A percentile compares a stretch with the other conserved stretches of the same genome.
Evolutionary conservation across 108 stramenopile genomes (phyloP).

Genomic region (Bacterosira constricta): DNA sequence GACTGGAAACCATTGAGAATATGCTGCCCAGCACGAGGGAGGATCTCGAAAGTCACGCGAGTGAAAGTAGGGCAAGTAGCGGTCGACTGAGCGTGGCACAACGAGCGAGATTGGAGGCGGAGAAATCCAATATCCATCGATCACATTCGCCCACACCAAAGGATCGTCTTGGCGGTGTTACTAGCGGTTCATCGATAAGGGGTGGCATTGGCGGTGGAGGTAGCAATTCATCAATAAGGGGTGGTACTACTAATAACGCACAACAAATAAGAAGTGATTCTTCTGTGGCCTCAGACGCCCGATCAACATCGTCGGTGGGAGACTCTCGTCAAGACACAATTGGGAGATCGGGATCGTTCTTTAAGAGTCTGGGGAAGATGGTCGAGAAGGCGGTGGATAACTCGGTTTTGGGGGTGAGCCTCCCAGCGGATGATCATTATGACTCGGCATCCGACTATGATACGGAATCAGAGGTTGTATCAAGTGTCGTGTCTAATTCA

Average conservation of each 20-base stretch:
- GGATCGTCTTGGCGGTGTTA: not conserved
- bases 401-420: conserved; percentile 40
- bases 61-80: conserved; percentile 17
- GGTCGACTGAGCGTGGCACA: conserved; percentile 70
- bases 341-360: conserved; percentile 30
- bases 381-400: conserved; percentile 52
- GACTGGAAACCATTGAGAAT: conserved; percentile 47
- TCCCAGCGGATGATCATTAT: conserved; percentile 12
- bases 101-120: conserved; percentile 69
- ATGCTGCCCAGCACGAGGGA: conserved; percentile 23
- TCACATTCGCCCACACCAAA: conserved; percentile 26
- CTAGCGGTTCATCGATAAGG: not conserved
- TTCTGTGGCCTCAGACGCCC: too few species aligned
- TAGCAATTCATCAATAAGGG: not conserved
- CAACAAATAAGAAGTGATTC: conserved; percentile 2
- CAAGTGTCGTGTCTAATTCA: not conserved
- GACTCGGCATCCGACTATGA: conserved; percentile 53
- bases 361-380: conserved; percentile 39
- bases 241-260: too few species aligned
- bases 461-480: conserved; percentile 41
- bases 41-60: conserved; percentile 11
- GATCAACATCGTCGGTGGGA: not conserved
- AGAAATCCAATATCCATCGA: conserved; percentile 56
- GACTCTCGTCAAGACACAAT: conserved; percentile 4
- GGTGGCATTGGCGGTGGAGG: not conserved